phyloP scores from a whole-genome alignment of 805 yeast genomes.

The Kodamaea sagamina region DNA sequence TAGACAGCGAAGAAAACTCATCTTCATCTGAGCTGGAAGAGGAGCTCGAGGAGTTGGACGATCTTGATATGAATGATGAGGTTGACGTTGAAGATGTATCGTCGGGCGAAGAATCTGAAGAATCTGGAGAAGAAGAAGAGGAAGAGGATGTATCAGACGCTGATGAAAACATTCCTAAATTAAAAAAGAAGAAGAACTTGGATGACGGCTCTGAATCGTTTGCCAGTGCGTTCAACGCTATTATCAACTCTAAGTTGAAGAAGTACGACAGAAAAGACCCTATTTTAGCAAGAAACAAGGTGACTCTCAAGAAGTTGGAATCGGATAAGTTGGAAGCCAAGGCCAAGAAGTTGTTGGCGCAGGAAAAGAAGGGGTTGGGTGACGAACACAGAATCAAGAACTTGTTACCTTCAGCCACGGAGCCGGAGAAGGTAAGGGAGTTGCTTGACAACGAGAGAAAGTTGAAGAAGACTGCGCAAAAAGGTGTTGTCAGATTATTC shows the following conservation, averaged over 20 bases:
- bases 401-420: constrained; percentile 62
- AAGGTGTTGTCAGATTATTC: constrained; percentile 82
- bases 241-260: constrained; percentile 80
- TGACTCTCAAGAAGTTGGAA: constrained; percentile 69
- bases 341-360: constrained; percentile 68
- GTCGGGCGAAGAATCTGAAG: constrained; percentile 10
- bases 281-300: constrained; percentile 80
- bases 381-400: constrained; percentile 69
- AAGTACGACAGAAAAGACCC: constrained; percentile 91
- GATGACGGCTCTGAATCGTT: constrained; percentile 78
- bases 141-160: constrained; percentile 30
- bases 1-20: not conserved
- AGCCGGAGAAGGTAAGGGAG: constrained; percentile 56
- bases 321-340: constrained; percentile 79
- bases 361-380: constrained; percentile 68
- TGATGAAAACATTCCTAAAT: constrained; percentile 40
- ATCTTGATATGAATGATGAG: constrained; percentile 19
- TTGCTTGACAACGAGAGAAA: constrained; percentile 66
- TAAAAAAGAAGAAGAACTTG: constrained; percentile 55
- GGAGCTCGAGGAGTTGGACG: constrained; percentile 18
- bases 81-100: constrained; percentile 17
- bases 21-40: constrained; percentile 9
- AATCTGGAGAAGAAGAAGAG: constrained; percentile 15
- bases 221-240: constrained; percentile 80
- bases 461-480: constrained; percentile 78